Conservation (phyloP, 2,329 filamentous ascomycete species). For the Alternaria metachromatica region DNA sequence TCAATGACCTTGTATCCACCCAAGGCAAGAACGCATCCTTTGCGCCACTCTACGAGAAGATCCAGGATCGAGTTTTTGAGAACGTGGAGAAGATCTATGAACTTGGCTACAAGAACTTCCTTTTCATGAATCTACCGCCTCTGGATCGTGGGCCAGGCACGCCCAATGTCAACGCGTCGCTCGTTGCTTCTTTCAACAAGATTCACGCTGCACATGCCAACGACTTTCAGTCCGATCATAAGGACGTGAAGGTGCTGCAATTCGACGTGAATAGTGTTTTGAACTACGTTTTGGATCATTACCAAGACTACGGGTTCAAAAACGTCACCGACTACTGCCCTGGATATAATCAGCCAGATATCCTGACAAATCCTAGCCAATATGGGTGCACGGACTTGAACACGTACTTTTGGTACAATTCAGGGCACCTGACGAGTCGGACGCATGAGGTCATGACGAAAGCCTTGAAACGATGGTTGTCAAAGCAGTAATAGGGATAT, state of each 20-base stretch:
- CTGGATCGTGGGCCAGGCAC: slow-evolving; percentile 53
- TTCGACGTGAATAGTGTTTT: slow-evolving; percentile 56
- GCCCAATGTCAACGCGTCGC: slow-evolving; percentile 55
- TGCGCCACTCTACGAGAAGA: slow-evolving; percentile 52
- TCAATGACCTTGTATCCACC: slow-evolving; percentile 57
- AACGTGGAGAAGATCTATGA: slow-evolving; percentile 51
- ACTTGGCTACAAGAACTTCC: slow-evolving; percentile 54
- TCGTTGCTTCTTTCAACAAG: slow-evolving; percentile 56
- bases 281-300: slow-evolving; percentile 53
- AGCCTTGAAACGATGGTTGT: slow-evolving; percentile 26
- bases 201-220: slow-evolving; percentile 46
- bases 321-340: slow-evolving; percentile 57
- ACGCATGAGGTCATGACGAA: slow-evolving; percentile 51
- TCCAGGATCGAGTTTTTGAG: slow-evolving; percentile 52
- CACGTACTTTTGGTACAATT: slow-evolving; percentile 59
- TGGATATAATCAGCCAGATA: slow-evolving; percentile 56
- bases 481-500: slow-evolving; percentile 7
- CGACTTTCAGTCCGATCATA: slow-evolving; percentile 43
- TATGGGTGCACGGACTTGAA: slow-evolving; percentile 56
- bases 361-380: slow-evolving; percentile 50
- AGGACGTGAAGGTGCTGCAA: slow-evolving; percentile 48
- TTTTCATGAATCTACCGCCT: slow-evolving; percentile 61
- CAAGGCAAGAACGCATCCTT: slow-evolving; percentile 52
- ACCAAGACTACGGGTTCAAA: slow-evolving; percentile 51
- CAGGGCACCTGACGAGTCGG: slow-evolving; percentile 55